Evolutionary conservation across 2,329 filamentous ascomycete species (phyloP).

Genomic region (Xylariales sp.): DNA sequence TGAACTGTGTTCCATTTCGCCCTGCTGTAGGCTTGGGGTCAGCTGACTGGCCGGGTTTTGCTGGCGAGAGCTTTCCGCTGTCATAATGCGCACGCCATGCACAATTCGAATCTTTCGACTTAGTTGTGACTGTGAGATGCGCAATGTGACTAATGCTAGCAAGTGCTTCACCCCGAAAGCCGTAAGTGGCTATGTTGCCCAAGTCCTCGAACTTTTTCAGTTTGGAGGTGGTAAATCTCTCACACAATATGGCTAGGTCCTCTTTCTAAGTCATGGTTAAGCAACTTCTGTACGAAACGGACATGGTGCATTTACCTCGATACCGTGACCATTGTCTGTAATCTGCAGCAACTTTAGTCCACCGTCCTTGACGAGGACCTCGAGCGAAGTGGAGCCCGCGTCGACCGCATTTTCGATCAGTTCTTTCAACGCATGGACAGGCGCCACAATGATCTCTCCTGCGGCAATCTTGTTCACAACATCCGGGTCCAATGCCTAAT

Average conservation of each 20-base stretch:
- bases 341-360: constrained; percentile 94
- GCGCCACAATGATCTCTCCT: constrained; percentile 96
- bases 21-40: constrained; percentile 88
- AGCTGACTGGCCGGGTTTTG: constrained; percentile 80
- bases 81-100: constrained; percentile 89
- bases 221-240: constrained; percentile 96
- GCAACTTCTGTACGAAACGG: background rate
- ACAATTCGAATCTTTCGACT: constrained; percentile 79
- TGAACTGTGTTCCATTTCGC: constrained; percentile 86
- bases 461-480: constrained; percentile 99
- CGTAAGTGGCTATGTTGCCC: constrained; percentile 85
- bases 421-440: constrained; percentile 93
- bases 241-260: constrained; percentile 85
- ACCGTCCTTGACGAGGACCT: constrained; percentile 90
- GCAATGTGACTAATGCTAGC: constrained; percentile 98
- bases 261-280: constrained; percentile 60
- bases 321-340: constrained; percentile 94
- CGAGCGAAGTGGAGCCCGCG: constrained; percentile 87
- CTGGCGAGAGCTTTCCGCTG: constrained; percentile 72
- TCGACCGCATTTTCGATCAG: constrained; percentile 96
- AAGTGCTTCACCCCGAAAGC: constrained; percentile 93
- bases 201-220: constrained; percentile 91
- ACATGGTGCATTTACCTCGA: constrained; percentile 61
- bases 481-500: constrained; percentile 79
- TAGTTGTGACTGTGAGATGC: constrained; percentile 90